A percentile compares a stretch with the other conserved stretches of the same genome.
Evolutionary conservation across 768 basidiomycete species (phyloP).

Genomic region (Psilocybe azurescens): DNA sequence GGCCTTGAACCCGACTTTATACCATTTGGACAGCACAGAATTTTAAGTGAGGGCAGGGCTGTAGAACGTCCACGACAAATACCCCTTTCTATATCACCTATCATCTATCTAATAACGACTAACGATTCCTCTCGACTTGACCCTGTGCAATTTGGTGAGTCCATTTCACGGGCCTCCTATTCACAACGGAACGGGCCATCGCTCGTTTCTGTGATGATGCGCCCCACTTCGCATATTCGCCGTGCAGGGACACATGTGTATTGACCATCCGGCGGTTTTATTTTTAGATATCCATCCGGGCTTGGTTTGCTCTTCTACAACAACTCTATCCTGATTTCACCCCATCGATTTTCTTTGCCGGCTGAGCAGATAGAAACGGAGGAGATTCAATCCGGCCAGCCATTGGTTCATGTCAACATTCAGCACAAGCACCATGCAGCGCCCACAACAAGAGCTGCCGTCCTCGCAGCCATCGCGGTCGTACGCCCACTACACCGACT

Average conservation of each 20-base stretch:
- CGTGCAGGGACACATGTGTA: constrained; percentile 12
- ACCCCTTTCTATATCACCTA: constrained; percentile 9
- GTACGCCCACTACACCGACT: constrained; percentile 32
- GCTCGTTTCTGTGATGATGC: background rate
- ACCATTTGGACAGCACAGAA: constrained; percentile 13
- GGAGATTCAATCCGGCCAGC: background rate
- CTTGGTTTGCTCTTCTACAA: constrained; percentile 7
- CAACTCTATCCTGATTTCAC: constrained; percentile 3
- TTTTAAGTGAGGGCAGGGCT: constrained; percentile 15
- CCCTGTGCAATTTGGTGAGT: background rate
- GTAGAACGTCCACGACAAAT: constrained; percentile 9
- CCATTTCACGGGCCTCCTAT: background rate
- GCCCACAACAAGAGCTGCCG: constrained; percentile 10
- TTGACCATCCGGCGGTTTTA: constrained; percentile 17
- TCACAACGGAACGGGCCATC: background rate
- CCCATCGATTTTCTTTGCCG: constrained; percentile 15
- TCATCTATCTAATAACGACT: background rate
- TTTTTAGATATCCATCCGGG: constrained; percentile 7
- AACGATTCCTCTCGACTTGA: background rate
- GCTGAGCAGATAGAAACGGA: background rate
- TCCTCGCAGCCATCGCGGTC: constrained; percentile 23
- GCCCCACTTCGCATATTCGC: constrained; percentile 3
- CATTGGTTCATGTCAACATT: constrained; percentile 14
- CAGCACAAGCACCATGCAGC: constrained; percentile 18
- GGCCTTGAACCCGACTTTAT: constrained; percentile 17